Base-by-base conservation (phyloP, 2,329 filamentous ascomycete genomes). In the Pseudocercospora ulei region DNA sequence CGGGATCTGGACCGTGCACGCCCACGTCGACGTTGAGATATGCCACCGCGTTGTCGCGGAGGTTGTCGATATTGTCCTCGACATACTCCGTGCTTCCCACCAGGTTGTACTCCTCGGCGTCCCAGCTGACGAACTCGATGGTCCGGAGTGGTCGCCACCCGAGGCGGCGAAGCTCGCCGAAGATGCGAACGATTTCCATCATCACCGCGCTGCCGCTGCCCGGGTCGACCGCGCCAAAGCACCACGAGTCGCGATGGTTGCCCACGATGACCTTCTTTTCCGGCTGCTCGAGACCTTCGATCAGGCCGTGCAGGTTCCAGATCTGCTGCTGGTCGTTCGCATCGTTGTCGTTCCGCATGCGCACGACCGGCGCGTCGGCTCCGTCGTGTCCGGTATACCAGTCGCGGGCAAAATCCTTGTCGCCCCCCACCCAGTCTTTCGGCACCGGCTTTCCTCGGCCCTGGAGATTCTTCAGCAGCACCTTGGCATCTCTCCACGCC, bases 111-210 rank as follows among this genome's bases (percentile, higher is more conserved):
- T 88, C 85, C 51, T 80, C 80, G 3, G 76, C 90, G 60, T 98
- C 90, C 90, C 90, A 98, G 20, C 84, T 94, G 56, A 87, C 86
- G 61, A 98, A 96, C 59, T 93, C 82, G 48, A 98, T 93, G 3
- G 85, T 92, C n/a, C 90, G 80, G 9, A 93, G 69, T 1, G 90
- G 90, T 16, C 82, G 74, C 90, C 90, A 98, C 37, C 87, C 88
- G 41, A 77, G 74, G 9, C 70, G 63, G 13, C 78, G 69, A 9
- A 96, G 72, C 47, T 84, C 76, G 25, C 86, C 85, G 53, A 98
- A 83, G 33, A 94, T 77, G 28, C 82, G 78, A 13, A 82, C 78
- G 41, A 96, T 71, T 64, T 98, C 90, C 38, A 96, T 72, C 71
- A 98, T 80, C 25, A 96, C 72, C 3, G 88, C 88, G 0, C 86